Conservation (phyloP, 495 filamentous ascomycete genomes). For the Oidiodendron maius region DNA sequence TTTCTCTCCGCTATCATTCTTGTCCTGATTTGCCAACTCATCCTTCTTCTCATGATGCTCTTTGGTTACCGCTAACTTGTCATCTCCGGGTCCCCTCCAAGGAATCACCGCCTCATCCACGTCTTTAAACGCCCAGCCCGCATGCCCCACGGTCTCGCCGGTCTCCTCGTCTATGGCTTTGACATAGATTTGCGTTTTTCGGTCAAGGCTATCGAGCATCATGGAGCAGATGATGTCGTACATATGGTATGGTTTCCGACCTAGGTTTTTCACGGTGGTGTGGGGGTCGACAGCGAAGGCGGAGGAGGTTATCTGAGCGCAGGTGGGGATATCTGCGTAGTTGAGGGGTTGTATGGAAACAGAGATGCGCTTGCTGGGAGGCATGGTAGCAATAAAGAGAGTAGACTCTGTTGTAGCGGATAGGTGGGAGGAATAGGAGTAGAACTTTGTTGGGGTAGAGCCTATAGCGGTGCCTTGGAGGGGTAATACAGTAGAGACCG, state of each 20-base stretch:
- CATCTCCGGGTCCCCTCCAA: background rate
- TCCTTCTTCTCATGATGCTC: background rate
- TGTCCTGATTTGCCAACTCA: slow-evolving; percentile 1
- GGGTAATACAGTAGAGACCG: too few relatives aligned
- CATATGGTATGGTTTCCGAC: slow-evolving; percentile 11
- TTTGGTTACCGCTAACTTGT: too few relatives aligned
- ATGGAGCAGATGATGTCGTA: background rate
- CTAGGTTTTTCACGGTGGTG: slow-evolving; percentile 11
- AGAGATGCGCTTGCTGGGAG: background rate
- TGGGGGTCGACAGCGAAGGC: slow-evolving; percentile 11
- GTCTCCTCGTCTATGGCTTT: slow-evolving; percentile 20
- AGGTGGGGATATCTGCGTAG: slow-evolving; percentile 9
- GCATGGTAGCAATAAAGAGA: too few relatives aligned
- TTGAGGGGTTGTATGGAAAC: slow-evolving; percentile 5
- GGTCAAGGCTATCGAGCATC: slow-evolving; percentile 12
- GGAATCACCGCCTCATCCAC: slow-evolving; percentile 11
- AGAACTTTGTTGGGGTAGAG: too few relatives aligned
- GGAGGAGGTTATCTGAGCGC: slow-evolving; percentile 10
- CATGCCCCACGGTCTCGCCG: slow-evolving; percentile 15
- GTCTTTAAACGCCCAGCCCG: slow-evolving; percentile 18
- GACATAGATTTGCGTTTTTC: slow-evolving; percentile 13
- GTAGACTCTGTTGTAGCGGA: too few relatives aligned
- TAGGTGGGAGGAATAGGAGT: too few relatives aligned
- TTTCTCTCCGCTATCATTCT: background rate
- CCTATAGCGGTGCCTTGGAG: too few relatives aligned